These are phyloP conservation scores for Yamadazyma philogaea DNA, from an alignment of 805 yeast species.

Conservation along the genomic window DNA sequence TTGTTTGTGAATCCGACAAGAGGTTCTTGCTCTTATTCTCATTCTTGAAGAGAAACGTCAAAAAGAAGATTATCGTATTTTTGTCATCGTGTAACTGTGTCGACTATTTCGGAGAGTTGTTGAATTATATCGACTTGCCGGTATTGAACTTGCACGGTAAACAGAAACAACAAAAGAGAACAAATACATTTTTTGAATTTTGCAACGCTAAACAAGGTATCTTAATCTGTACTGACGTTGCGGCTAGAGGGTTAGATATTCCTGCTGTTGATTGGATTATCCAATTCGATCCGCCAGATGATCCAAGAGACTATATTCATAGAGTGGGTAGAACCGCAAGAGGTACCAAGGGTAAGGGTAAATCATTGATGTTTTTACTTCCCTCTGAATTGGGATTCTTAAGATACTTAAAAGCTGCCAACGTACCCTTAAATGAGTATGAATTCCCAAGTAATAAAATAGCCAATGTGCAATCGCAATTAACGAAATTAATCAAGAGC, in stretches of 20 bases:
- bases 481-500: conserved; percentile 84
- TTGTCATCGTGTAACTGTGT: conserved; percentile 96
- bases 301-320: conserved; percentile 98
- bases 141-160: conserved; percentile 96
- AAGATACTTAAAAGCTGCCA: conserved; percentile 92
- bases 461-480: conserved; percentile 93
- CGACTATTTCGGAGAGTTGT: conserved; percentile 89
- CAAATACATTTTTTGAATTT: conserved; percentile 96
- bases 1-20: conserved; percentile 94
- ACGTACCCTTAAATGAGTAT: conserved; percentile 95
- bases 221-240: conserved; percentile 94
- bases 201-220: conserved; percentile 96
- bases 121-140: conserved; percentile 95
- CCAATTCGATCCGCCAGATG: conserved; percentile 99
- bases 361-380: conserved; percentile 89
- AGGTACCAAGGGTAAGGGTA: conserved; percentile 85
- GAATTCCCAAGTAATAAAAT: conserved; percentile 93
- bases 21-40: conserved; percentile 87
- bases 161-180: conserved; percentile 97
- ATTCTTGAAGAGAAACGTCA: conserved; percentile 86
- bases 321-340: conserved; percentile 99
- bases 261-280: conserved; percentile 99
- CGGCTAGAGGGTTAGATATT: conserved; percentile 98
- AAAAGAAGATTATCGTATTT: conserved; percentile 91
- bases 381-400: conserved; percentile 94